phyloP scores from a whole-genome alignment of 192 early-diverging fungal species.

The Entophlyctis luteolus region DNA sequence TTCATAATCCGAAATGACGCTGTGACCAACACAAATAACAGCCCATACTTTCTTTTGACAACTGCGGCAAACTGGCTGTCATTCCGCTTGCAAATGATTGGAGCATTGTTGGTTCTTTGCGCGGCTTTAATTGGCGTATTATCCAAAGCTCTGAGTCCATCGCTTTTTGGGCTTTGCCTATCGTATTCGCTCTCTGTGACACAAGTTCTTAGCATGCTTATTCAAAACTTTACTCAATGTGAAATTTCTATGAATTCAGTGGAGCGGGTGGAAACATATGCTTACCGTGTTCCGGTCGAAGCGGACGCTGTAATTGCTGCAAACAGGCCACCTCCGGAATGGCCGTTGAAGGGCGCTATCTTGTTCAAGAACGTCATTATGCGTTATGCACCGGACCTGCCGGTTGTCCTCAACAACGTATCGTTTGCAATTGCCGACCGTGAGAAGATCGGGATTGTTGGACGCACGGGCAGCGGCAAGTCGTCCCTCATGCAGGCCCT shows the following conservation, averaged over 20 bases:
- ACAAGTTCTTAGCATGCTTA: constrained; percentile 72
- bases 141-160: constrained; percentile 48
- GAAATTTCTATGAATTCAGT: constrained; percentile 59
- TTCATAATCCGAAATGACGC: constrained; percentile 68
- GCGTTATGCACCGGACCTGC: constrained; percentile 48
- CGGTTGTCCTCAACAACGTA: constrained; percentile 43
- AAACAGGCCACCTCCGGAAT: constrained; percentile 34
- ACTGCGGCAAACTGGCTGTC: constrained; percentile 66
- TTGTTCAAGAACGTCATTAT: constrained; percentile 40
- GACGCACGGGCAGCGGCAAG: constrained; percentile 41
- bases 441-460: constrained; percentile 53
- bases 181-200: constrained; percentile 77
- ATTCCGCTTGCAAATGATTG: constrained; percentile 77
- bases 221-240: constrained; percentile 70
- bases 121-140: constrained; percentile 71
- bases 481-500: constrained; percentile 30
- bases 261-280: constrained; percentile 53
- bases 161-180: constrained; percentile 72
- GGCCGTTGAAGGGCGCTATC: constrained; percentile 50
- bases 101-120: constrained; percentile 69
- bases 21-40: constrained; percentile 69
- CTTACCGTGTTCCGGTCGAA: constrained; percentile 39
- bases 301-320: constrained; percentile 28
- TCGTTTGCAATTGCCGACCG: constrained; percentile 31
- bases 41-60: constrained; percentile 72